phyloP scores from a whole-genome alignment of 2,329 filamentous ascomycete species.

The Sarocladium strictum region DNA sequence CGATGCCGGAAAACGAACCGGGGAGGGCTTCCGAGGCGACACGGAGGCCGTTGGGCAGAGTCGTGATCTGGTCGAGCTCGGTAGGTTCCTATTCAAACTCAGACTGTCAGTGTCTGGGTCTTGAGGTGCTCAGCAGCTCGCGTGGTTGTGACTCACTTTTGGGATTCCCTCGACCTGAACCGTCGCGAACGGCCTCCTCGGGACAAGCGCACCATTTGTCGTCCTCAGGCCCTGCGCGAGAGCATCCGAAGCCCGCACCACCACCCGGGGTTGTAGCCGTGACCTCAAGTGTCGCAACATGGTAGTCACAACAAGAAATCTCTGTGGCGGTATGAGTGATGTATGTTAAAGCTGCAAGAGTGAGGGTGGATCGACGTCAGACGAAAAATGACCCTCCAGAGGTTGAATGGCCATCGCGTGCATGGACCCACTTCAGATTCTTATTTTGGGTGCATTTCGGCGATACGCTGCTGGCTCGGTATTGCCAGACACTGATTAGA shows the following conservation, averaged over 20 bases:
- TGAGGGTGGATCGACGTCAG: slow-evolving; percentile 7
- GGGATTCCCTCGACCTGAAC: slow-evolving; percentile 29
- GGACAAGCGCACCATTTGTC: slow-evolving; percentile 12
- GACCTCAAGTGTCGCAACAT: slow-evolving; percentile 32
- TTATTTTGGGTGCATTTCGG: not conserved
- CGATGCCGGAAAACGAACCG: slow-evolving; percentile 89
- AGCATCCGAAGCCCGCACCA: slow-evolving; percentile 17
- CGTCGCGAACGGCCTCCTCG: slow-evolving; percentile 25
- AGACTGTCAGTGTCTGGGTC: no score
- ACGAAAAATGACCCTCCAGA: slow-evolving; percentile 5
- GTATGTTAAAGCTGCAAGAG: no score
- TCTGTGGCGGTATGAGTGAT: not conserved
- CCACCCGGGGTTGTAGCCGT: slow-evolving; percentile 23
- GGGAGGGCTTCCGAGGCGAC: slow-evolving; percentile 93
- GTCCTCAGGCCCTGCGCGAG: slow-evolving; percentile 17
- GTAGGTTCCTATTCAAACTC: slow-evolving; percentile 63
- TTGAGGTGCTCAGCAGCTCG: no score
- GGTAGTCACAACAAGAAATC: slow-evolving; percentile 5
- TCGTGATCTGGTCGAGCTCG: slow-evolving; percentile 82
- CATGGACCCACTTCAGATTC: not conserved
- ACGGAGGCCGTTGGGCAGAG: slow-evolving; percentile 83
- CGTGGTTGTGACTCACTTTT: slow-evolving; percentile 27
- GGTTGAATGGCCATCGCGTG: not conserved
- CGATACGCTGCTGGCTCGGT: not conserved
- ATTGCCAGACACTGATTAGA: no score